These are phyloP conservation scores for Alisma plantagoaquatica DNA, from an alignment of 106 monocot species.

Conservation along the genomic window DNA sequence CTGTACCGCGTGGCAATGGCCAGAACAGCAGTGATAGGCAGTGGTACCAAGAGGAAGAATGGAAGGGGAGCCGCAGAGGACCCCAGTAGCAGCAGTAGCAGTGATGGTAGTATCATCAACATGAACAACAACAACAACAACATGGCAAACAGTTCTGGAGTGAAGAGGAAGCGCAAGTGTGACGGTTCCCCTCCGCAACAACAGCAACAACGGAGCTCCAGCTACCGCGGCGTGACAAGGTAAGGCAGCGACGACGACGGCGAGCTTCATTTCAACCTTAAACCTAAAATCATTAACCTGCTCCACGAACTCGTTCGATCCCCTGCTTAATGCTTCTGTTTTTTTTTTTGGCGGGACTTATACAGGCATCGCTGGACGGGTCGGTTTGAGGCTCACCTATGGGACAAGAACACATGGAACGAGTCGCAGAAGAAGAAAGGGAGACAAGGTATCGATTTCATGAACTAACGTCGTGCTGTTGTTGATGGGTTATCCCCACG, in stretches of 20 bases:
- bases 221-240: conserved; percentile 71
- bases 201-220: conserved; percentile 49
- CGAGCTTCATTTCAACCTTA: not conserved
- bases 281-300: not conserved
- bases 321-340: not conserved
- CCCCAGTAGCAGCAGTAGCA: too few species aligned
- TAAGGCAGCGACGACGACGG: not conserved
- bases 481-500: too few species aligned
- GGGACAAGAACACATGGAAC: not conserved
- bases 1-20: too few species aligned
- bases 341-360: not conserved
- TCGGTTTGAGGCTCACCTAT: not conserved
- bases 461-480: too few species aligned
- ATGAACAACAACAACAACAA: not conserved
- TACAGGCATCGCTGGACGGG: too few species aligned
- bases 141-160: not conserved
- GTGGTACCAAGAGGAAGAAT: too few species aligned
- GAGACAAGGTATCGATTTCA: too few species aligned
- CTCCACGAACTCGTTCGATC: not conserved
- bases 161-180: conserved; percentile 52
- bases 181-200: conserved; percentile 42
- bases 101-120: not conserved
- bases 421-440: too few species aligned
- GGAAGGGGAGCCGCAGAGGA: too few species aligned
- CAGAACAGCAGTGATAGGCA: too few species aligned